Base-by-base conservation (phyloP, 1,284 basidiomycete genomes). In the Irpex sp. region DNA sequence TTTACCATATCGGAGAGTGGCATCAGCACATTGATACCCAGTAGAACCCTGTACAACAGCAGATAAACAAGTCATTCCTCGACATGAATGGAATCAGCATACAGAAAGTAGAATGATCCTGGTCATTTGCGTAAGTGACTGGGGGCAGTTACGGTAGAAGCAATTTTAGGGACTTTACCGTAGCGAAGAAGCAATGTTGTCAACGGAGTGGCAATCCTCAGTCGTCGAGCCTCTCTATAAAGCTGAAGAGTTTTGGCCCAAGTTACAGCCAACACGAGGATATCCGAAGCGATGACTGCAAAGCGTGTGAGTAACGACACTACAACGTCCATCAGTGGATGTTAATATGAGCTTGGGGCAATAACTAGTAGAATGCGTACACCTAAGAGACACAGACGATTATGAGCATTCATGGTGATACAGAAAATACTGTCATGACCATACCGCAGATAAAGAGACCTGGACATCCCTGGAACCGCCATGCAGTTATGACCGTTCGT, bases 231-330 rank as follows among this genome's bases (percentile, higher is more conserved):
- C 15, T 65, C 38, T 27, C 11, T n/a, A 42, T 42, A 42, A 13
- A n/a, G 22, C 32, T 65, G 63, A 27, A 18, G 38, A n/a, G 63
- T 65, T 22, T 65, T 65, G 22, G 27, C 11, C 63, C 63, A 65
- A 27, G 63, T 65, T 20, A 42, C 43, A n/a, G 38, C 18, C 24
- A 65, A 15, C 9, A 65, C 63, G 27, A 65, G 22, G 18, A 42
- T 27, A 42, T 65, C 63, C 10, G 63, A 20, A 22, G 22, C n/a
- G 22, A 65, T 42, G 10, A 65, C 24, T n/a, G 63, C 38, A 27
- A 65, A 10, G 43, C 63, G 63, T 18, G 63, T 65, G 38, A 42
- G 7, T 27, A 65, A 45, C 24, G 43, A 38, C 38, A 65, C 63
- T 65, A 27, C 22, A 60, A 60, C 58, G 24, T 27, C n/a, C 18